A percentile compares a stretch with the other conserved stretches of the same genome.
These are phyloP conservation scores for Cordyceps cicadae DNA, from an alignment of 2,329 filamentous ascomycete species.

Conservation along the genomic window DNA sequence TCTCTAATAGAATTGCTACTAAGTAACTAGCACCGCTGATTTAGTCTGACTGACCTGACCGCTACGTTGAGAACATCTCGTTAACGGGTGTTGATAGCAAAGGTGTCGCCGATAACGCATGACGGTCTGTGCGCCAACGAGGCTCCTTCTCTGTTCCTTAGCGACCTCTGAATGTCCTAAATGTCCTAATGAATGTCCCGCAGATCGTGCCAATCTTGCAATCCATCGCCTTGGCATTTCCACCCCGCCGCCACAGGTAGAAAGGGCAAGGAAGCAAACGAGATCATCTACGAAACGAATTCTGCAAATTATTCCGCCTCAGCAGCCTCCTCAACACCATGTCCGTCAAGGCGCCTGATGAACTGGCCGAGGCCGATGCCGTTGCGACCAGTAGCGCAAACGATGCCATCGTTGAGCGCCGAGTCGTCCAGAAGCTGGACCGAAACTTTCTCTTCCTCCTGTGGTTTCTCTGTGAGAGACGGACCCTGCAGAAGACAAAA, in stretches of 20 bases:
- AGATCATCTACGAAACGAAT: no score
- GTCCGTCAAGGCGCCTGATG: not conserved
- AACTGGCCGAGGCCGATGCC: not conserved
- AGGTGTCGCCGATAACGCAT: no score
- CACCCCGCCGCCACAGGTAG: not conserved
- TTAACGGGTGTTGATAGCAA: no score
- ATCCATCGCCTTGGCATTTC: not conserved
- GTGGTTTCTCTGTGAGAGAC: constrained; percentile 4
- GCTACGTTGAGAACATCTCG: no score
- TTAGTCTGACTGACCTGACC: no score
- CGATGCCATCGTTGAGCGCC: not conserved
- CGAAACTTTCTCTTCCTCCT: constrained; percentile 3
- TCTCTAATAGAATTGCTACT: no score
- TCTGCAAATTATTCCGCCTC: not conserved
- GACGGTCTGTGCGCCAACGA: not conserved
- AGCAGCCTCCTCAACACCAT: not conserved
- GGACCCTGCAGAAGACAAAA: not conserved
- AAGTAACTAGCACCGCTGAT: no score
- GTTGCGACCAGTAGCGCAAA: no score
- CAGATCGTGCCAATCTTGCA: not conserved
- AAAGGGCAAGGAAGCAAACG: not conserved
- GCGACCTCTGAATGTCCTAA: no score
- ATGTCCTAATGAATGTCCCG: not conserved
- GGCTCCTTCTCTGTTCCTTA: not conserved
- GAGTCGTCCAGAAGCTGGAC: constrained; percentile 4